Percentiles rank a stretch among this genome's conserved stretches.
phyloP scores from a whole-genome alignment of 2,329 filamentous ascomycete species.

The Monosporascus ibericus region DNA sequence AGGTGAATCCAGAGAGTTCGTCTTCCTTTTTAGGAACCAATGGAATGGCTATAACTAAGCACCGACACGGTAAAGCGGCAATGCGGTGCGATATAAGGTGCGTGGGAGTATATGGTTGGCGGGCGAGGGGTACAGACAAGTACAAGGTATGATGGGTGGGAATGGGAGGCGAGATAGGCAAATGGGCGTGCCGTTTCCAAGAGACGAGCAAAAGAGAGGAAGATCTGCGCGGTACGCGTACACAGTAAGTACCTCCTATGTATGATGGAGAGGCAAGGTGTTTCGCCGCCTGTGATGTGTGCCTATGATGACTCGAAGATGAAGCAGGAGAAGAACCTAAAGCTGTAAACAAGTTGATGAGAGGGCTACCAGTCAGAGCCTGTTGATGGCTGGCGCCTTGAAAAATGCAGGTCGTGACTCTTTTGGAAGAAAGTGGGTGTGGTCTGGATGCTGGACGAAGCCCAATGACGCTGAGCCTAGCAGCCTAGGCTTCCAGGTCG shows the following conservation, averaged over 20 bases:
- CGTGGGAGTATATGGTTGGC: slow-evolving; percentile 26
- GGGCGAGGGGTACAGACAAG: not conserved
- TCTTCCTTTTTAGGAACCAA: slow-evolving; percentile 17
- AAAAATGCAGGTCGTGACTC: not conserved
- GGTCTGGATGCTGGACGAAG: not conserved
- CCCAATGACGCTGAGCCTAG: not conserved
- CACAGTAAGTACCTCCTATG: too few species aligned
- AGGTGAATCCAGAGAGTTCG: slow-evolving; percentile 5
- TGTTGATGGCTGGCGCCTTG: not conserved
- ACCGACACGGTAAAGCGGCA: slow-evolving; percentile 23
- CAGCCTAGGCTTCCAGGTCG: not conserved
- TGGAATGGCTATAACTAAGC: slow-evolving; percentile 16
- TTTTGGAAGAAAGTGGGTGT: not conserved
- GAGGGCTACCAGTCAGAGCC: not conserved
- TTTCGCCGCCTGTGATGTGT: too few species aligned
- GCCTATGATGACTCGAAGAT: too few species aligned
- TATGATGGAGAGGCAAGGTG: too few species aligned
- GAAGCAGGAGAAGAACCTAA: too few species aligned
- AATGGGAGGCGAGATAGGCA: too few species aligned
- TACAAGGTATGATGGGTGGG: not conserved
- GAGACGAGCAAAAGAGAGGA: too few species aligned
- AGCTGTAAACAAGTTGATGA: too few species aligned
- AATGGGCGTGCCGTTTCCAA: too few species aligned
- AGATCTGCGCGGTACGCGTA: too few species aligned
- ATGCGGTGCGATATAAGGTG: slow-evolving; percentile 21